phyloP scores from a whole-genome alignment of 495 filamentous ascomycete genomes.

The Aspergillus cristatus region DNA sequence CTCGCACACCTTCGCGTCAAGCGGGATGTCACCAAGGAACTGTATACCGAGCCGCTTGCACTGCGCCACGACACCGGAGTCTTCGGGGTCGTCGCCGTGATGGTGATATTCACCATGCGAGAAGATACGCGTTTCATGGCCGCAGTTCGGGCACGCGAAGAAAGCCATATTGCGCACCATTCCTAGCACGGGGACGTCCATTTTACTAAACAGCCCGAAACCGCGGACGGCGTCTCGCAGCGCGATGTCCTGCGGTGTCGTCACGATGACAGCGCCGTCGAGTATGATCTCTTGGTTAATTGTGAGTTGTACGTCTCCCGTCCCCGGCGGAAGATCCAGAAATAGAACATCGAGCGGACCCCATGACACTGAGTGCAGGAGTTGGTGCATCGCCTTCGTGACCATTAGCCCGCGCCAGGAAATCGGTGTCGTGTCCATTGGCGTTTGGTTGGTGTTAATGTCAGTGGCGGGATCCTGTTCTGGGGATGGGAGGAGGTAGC shows the following conservation, averaged over 20 bases:
- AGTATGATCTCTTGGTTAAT: conserved; percentile 86
- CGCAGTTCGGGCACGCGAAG: conserved; percentile 74
- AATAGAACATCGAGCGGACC: conserved; percentile 74
- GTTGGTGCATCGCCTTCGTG: conserved; percentile 91
- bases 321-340: conserved; percentile 87
- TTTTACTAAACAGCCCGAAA: conserved; percentile 82
- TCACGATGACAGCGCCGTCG: conserved; percentile 82
- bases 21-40: conserved; percentile 80
- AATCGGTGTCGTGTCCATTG: conserved; percentile 65
- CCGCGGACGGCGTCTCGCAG: conserved; percentile 84
- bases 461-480: conserved; percentile 8
- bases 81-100: conserved; percentile 30
- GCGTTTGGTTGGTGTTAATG: conserved; percentile 16
- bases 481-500: conserved; percentile 62
- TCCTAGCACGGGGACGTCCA: conserved; percentile 70
- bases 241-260: conserved; percentile 86
- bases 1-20: conserved; percentile 77
- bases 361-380: conserved; percentile 93
- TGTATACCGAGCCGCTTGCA: conserved; percentile 60
- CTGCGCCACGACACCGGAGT: conserved; percentile 41
- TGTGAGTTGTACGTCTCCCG: conserved; percentile 87
- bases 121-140: conserved; percentile 69
- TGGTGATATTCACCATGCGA: conserved; percentile 28
- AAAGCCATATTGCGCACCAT: conserved; percentile 94
- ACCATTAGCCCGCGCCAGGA: conserved; percentile 97